These are phyloP conservation scores for Zasmidium cellare DNA, from an alignment of 2,329 filamentous ascomycete species.

Conservation along the genomic window DNA sequence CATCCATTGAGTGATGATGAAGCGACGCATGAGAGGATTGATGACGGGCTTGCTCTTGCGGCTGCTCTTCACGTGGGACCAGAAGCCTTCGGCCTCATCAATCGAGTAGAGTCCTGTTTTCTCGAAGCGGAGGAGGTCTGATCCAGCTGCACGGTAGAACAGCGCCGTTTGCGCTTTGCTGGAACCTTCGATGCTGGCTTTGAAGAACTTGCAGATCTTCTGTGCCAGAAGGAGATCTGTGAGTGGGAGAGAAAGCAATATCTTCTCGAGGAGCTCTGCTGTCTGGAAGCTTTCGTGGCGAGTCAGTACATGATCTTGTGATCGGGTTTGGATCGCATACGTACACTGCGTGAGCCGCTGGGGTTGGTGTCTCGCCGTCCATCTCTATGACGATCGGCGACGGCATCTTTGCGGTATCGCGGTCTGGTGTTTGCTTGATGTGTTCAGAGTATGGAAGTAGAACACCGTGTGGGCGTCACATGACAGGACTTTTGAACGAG, in stretches of 20 bases:
- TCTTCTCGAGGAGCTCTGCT: conserved; percentile 10
- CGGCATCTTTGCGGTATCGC: too few species aligned
- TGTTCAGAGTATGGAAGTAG: too few species aligned
- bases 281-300: conserved; percentile 3
- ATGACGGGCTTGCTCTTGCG: not conserved
- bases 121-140: not conserved
- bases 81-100: too few species aligned
- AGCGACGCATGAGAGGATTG: not conserved
- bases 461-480: too few species aligned
- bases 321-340: too few species aligned
- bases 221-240: conserved; percentile 7
- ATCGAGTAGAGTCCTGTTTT: too few species aligned
- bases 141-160: not conserved
- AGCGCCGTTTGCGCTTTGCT: not conserved
- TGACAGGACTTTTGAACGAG: too few species aligned
- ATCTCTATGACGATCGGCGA: too few species aligned
- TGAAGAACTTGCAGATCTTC: conserved; percentile 2
- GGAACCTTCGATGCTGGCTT: not conserved
- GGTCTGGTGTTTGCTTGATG: too few species aligned
- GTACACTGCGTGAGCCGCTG: too few species aligned
- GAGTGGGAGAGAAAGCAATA: conserved; percentile 6
- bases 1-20: not conserved
- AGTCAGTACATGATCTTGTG: not conserved
- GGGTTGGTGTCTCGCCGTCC: too few species aligned
- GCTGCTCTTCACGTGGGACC: too few species aligned